Conservation (phyloP, 371 early-diverging fungal species). For the Cokeromyces recurvatus region DNA sequence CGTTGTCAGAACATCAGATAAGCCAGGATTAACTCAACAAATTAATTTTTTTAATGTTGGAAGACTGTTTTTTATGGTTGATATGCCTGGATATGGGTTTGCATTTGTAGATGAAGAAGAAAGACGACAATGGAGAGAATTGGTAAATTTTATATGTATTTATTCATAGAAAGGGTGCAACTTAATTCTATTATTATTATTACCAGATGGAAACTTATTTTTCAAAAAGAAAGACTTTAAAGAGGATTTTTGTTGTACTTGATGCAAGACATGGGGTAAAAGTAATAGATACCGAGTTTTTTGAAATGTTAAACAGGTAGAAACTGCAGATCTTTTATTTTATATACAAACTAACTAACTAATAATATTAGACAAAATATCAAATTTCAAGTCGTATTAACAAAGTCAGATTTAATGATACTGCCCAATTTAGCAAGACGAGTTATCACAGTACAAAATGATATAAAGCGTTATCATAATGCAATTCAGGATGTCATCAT, state of each 20-base stretch:
- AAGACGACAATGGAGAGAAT: conserved; percentile 51
- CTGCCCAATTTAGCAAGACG: conserved; percentile 63
- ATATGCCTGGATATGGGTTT: conserved; percentile 90
- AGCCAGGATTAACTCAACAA: conserved; percentile 80
- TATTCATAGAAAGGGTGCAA: not conserved
- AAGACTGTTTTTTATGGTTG: conserved; percentile 63
- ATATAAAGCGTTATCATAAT: conserved; percentile 37
- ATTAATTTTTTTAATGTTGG: conserved; percentile 74
- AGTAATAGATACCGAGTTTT: conserved; percentile 55
- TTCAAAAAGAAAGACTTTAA: conserved; percentile 51
- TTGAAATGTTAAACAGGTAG: conserved; percentile 45
- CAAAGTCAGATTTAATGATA: conserved; percentile 73
- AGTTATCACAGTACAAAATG: conserved; percentile 29
- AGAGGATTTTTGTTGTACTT: conserved; percentile 66
- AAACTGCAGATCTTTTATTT: not conserved
- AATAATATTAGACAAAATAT: conserved; percentile 31
- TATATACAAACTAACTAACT: conserved; percentile 34
- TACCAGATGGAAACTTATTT: conserved; percentile 76
- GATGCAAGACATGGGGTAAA: conserved; percentile 82
- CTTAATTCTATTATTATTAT: no score
- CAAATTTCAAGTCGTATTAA: conserved; percentile 75
- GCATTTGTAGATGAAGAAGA: conserved; percentile 72
- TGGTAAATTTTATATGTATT: no score
- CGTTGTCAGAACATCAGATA: conserved; percentile 60
- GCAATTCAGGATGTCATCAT: conserved; percentile 47